Base-by-base conservation (phyloP, 345 rosid genomes). In the Lenwebbia sp. region DNA sequence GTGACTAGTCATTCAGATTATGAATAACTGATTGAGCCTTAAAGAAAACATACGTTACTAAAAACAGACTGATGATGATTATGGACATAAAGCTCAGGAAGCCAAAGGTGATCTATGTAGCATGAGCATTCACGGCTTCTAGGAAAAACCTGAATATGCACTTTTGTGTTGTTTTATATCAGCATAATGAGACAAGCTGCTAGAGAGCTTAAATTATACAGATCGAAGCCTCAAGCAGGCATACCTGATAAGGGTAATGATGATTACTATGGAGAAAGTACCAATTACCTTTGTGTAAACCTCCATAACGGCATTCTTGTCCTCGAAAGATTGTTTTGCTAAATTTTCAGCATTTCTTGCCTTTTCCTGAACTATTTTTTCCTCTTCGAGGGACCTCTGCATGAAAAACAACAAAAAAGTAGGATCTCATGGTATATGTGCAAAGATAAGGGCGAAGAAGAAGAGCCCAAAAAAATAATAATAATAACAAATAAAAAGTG, bases 341-440 rank as follows among this genome's bases (percentile, higher is more conserved):
- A 62, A 88, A 87, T 90, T 92, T 89, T 95, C 98, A 84, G 97
- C 93, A 89, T 92, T 90, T 90, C 88, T 92, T 86, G 95, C 96
- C 86, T 94, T 95, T 88, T 93, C 96, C 5, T 91, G 89, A 87
- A 90, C 86, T 47, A 58, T 83, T 90, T 92, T 95, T 90, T 94
- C 96, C 93, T 96, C 99, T 88, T 96, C 98, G 87, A 97, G 82
- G 85, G 97, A 89, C 81, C 95, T 92, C 99, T 97, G 86, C 89
- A 58, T 49, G 82, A 51, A 58, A 84, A 82, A 83, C 9, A 30
- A 21, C 60, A 65, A 56, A 84, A 28, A 81, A 81, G 62, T 65
- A 81, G 44, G 81, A 62, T 62, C 75, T 62, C 75, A 85, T 40
- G n/a, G 54, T 70, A 60, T 50, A 26, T 21, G 40, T 13, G 23